Evolutionary conservation across 2,329 filamentous ascomycete genomes (phyloP).

Genomic region (Fusarium globosum): DNA sequence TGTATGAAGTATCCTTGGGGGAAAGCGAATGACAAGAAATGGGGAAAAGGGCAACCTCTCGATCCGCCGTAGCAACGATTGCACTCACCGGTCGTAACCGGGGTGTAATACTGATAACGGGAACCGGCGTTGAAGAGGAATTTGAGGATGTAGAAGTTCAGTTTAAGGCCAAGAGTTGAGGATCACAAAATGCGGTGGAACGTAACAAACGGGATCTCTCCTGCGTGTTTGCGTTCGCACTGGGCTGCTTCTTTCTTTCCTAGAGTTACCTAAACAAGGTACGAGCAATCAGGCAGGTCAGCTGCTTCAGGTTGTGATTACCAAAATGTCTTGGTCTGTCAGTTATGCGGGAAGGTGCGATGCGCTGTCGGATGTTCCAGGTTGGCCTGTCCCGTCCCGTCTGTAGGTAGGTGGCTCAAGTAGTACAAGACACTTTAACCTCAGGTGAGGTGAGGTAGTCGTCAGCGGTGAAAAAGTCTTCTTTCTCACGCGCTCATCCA

Average conservation of each 20-base stretch:
- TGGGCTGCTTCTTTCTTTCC: conserved; percentile 26
- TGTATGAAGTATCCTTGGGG: conserved; percentile 1
- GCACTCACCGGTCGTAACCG: conserved; percentile 23
- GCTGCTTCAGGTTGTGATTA: conserved; percentile 5
- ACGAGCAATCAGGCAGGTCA: neutral
- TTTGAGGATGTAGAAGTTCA: conserved; percentile 15
- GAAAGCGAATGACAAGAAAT: neutral
- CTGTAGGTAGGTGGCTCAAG: neutral
- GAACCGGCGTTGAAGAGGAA: conserved; percentile 24
- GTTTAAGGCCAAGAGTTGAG: conserved; percentile 19
- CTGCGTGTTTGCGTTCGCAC: conserved; percentile 22
- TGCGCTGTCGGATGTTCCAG: conserved; percentile 1
- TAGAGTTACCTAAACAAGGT: conserved; percentile 3
- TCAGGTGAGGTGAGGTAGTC: neutral
- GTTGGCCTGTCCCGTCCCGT: conserved; percentile 1
- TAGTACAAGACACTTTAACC: conserved; percentile 3
- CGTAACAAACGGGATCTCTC: conserved; percentile 25
- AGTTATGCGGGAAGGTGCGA: conserved; percentile 29
- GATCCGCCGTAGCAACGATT: conserved; percentile 9
- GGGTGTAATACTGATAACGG: conserved; percentile 27
- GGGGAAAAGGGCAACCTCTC: neutral
- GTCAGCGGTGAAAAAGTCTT: conserved; percentile 23
- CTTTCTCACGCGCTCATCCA: conserved; percentile 6
- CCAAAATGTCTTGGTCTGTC: conserved; percentile 5
- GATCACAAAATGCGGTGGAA: conserved; percentile 40